phyloP scores from a whole-genome alignment of 495 filamentous ascomycete genomes.

The Lineolata rhizophorae region DNA sequence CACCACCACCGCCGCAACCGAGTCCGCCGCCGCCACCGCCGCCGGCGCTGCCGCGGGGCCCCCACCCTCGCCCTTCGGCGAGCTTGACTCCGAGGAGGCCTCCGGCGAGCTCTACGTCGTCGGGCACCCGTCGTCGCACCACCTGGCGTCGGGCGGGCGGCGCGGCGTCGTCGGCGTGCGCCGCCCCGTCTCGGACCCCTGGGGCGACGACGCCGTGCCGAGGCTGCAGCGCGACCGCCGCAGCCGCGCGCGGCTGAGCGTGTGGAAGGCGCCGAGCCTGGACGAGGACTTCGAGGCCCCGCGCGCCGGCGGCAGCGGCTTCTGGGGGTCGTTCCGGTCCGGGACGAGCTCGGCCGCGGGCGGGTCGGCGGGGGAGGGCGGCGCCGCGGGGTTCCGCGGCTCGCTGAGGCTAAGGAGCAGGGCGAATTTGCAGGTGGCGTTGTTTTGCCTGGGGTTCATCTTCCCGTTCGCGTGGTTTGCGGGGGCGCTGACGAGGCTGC shows the following conservation, averaged over 20 bases:
- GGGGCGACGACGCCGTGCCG: not conserved
- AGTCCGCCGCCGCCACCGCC: not conserved
- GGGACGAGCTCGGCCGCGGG: no score
- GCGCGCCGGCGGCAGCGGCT: no score
- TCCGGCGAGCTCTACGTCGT: not conserved
- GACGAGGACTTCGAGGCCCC: conserved; percentile 3
- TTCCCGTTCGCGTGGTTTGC: conserved; percentile 79
- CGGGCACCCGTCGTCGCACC: no score
- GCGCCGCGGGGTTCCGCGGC: no score
- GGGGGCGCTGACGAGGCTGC: conserved; percentile 63
- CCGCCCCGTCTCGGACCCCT: not conserved
- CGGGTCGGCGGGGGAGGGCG: no score
- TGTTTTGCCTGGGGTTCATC: conserved; percentile 78
- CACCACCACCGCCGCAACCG: conserved; percentile 1
- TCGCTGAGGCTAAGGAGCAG: conserved; percentile 30
- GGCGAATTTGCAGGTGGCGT: conserved; percentile 59
- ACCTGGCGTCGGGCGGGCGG: no score
- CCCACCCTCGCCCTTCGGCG: conserved; percentile 1
- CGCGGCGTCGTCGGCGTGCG: no score
- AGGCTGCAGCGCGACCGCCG: conserved; percentile 1
- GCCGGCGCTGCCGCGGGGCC: not conserved
- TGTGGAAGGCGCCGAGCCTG: conserved; percentile 10
- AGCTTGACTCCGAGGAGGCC: no score
- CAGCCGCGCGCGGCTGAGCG: conserved; percentile 2
- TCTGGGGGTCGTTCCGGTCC: no score